Evolutionary conservation across 2,329 filamentous ascomycete species (phyloP).

Genomic region (Fusarium buxicola): DNA sequence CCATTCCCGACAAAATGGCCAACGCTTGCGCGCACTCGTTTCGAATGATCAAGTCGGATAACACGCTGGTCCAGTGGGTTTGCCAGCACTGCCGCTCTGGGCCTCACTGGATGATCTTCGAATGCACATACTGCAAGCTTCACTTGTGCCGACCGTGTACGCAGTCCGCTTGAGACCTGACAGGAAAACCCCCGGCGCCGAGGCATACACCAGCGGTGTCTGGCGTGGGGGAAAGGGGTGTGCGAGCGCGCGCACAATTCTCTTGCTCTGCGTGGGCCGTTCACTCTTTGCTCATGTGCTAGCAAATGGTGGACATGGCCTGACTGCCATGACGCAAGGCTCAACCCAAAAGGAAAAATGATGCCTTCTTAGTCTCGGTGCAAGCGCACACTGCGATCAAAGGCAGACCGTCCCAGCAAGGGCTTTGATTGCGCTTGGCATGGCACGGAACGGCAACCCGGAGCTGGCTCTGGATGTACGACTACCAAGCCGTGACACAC

Average conservation of each 20-base stretch:
- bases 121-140: constrained; percentile 76
- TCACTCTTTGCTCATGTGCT: constrained; percentile 33
- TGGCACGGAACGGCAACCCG: constrained; percentile 36
- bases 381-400: constrained; percentile 32
- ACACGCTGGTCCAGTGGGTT: constrained; percentile 72
- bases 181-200: constrained; percentile 18
- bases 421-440: constrained; percentile 40
- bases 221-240: constrained; percentile 33
- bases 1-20: constrained; percentile 56
- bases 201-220: constrained; percentile 35
- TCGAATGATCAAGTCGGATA: constrained; percentile 75
- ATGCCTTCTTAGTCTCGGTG: constrained; percentile 36
- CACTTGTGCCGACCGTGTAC: constrained; percentile 72
- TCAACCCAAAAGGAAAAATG: constrained; percentile 26
- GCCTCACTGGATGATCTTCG: constrained; percentile 75
- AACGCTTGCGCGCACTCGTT: constrained; percentile 71
- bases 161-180: constrained; percentile 49
- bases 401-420: constrained; percentile 32
- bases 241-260: constrained; percentile 14
- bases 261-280: constrained; percentile 19
- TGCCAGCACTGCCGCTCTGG: constrained; percentile 74
- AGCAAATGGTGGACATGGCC: constrained; percentile 28
- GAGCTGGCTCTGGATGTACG: constrained; percentile 43
- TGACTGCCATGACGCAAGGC: constrained; percentile 41
- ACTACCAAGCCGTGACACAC: constrained; percentile 32